Evolutionary conservation across 768 basidiomycete genomes (phyloP).

Genomic region (Ephemerocybe angulata): DNA sequence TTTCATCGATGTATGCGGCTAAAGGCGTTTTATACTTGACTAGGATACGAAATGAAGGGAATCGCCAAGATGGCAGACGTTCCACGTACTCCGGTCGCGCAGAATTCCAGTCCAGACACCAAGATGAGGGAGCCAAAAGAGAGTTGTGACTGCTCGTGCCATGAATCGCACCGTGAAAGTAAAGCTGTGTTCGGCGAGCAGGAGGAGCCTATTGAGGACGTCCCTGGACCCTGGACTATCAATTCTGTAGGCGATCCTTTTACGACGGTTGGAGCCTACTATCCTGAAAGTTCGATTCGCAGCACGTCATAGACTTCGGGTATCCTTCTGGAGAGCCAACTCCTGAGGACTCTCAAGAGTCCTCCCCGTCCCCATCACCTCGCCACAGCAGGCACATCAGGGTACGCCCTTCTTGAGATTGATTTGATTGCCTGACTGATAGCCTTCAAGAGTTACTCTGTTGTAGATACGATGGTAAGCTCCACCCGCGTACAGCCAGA

Average conservation of each 20-base stretch:
- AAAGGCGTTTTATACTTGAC: too few species aligned
- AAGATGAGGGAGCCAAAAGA: not conserved
- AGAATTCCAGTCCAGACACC: not conserved
- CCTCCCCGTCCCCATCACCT: not conserved
- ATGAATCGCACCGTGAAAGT: not conserved
- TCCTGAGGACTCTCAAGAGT: not conserved
- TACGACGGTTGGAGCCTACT: not conserved
- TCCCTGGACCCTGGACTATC: not conserved
- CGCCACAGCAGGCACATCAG: not conserved
- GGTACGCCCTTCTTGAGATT: too few species aligned
- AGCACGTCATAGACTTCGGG: not conserved
- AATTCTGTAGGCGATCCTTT: not conserved
- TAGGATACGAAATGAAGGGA: too few species aligned
- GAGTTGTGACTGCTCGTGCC: not conserved
- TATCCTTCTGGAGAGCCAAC: not conserved
- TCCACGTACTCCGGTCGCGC: too few species aligned
- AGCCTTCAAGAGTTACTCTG: too few species aligned
- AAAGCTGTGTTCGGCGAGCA: not conserved
- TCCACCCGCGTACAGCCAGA: too few species aligned
- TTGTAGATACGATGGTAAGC: too few species aligned
- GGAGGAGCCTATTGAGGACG: not conserved
- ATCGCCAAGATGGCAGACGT: too few species aligned
- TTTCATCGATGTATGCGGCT: too few species aligned
- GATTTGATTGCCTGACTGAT: too few species aligned
- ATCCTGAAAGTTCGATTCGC: not conserved